Evolutionary conservation across 495 filamentous ascomycete genomes (phyloP), one percentile per base, ranked within the genome.

Genomic region (Rusavskia elegans): DNA sequence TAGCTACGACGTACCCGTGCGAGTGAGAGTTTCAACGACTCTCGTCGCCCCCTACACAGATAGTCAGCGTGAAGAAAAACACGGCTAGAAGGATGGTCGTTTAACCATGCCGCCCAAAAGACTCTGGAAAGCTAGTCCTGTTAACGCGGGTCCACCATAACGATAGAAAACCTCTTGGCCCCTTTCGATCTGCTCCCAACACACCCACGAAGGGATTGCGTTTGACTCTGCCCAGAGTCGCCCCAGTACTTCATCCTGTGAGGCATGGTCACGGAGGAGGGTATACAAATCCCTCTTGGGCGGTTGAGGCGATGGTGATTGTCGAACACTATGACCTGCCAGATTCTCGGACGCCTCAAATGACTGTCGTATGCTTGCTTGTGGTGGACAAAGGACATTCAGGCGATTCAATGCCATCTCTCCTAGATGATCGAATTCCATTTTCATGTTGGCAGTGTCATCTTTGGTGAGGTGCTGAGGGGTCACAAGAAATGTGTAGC

Each of bases 101-200:
- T 27, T 27, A 20, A 63, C 63, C 73, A 83, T 74, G 14, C 82
- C 83, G 8, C 81, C 83, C 30, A 86, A 68, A 3, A 86, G 65
- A 45, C 74, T 77, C 42, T 82, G 72, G 58, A 81, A 85, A 48
- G 82, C 74, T 3, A 87, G 66, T 21, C 80, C 74, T 7, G 71
- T 79, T 14, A 83, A 60, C 35, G 74, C 77, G 4, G 82, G 76
- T 17, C 75, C 78, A 20, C 78, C 82, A 61, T 90, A 92, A 19
- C 87, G 77, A 60, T 80, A 84, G 58, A 83, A 84, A 0, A 82
- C 72, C 45, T 75, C 69, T 50, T 75, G 71, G 8, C 68, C 71
- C 58, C 84, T 66, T 55, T 74, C 66, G 56, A 94, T 83, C 61
- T 88, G 84, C 10, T 75, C 71, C 85, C 84, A 92, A 63, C 88